Percentiles rank a stretch among this genome's conserved stretches.
Evolutionary conservation across 257 asterid species (phyloP).

Genomic region (Solanum gracilifrons): DNA sequence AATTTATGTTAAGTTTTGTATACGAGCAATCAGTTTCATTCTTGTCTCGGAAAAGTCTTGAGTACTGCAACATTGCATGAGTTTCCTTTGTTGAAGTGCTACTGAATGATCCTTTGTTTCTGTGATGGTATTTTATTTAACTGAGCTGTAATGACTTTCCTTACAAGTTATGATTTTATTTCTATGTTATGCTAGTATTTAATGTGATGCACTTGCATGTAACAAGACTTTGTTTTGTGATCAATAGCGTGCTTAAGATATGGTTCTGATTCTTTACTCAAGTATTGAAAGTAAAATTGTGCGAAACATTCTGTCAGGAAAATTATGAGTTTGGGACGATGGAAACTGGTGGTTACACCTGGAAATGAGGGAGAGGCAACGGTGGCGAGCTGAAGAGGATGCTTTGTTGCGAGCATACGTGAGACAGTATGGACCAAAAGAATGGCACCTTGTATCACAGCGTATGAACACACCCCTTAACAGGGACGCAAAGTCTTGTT

Average conservation of each 20-base stretch:
- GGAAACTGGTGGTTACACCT: conserved; percentile 24
- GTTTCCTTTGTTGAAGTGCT: neutral
- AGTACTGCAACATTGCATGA: neutral
- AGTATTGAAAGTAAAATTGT: neutral
- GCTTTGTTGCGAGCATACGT: conserved; percentile 47
- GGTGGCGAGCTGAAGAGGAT: conserved; percentile 77
- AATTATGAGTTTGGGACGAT: conserved; percentile 35
- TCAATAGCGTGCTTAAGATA: neutral
- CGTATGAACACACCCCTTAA: conserved; percentile 45
- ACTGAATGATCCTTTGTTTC: neutral
- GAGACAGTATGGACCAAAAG: conserved; percentile 54
- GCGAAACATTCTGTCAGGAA: neutral
- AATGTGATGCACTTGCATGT: neutral
- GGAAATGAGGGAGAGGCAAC: conserved; percentile 73
- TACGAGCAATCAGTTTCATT: neutral
- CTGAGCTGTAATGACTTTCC: neutral
- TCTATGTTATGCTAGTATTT: neutral
- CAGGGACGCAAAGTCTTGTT: conserved; percentile 58
- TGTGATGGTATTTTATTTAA: neutral
- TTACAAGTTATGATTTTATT: neutral
- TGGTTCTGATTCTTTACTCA: neutral
- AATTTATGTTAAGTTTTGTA: neutral
- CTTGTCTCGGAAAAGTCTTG: neutral
- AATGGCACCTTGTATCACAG: conserved; percentile 56
- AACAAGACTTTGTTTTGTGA: neutral